Evolutionary conservation across 2,329 filamentous ascomycete species (phyloP), one percentile per base, ranked within the genome.

Genomic region (Fusarium fracticaudum): DNA sequence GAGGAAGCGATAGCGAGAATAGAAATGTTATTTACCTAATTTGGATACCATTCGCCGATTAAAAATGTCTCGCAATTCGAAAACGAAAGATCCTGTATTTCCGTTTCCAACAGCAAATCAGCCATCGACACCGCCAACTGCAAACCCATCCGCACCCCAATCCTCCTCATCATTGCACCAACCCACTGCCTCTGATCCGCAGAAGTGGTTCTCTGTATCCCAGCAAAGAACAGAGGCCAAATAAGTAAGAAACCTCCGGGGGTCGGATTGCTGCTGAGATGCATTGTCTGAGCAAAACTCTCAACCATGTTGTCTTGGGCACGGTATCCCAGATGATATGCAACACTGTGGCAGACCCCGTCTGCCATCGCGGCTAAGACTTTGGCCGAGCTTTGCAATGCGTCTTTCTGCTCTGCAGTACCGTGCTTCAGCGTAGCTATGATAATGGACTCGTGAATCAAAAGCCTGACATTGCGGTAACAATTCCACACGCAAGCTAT

Each of bases 401-500:
- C 43, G 1, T 20, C 38, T 26, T 64, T 67, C 3, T 76, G 53
- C 1, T 63, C 15, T 5, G 44, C 38, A 0, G 69, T 72, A 5
- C 71, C 74, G 47, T 73, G 50, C 8, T 68, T 71, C 6, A 75
- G 61, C 1, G 71, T 63, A 4, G 72, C 71, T 5, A 48, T n/a
- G 2, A 77, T 67, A 14, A 77, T 67, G 7, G 72, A 67, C 59
- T 77, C 72, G 17, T 77, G 74, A 22, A 77, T 72, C 3, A 77
- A 17, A 1, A 77, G 55, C 8, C 74, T 48, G 4, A 72, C 53
- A 5, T 68, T 75, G 17, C 72, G 67, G 50, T 77, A 77, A 38
- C 68, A 74, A 43, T 77, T 77, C 75, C 75, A 77, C 3, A 73
- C 48, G 33, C 60, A 68, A 9, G 74, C 75, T 24, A 76, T 55